Evolutionary conservation across 2,329 filamentous ascomycete genomes (phyloP).

Genomic region (Epichloe amarillans): DNA sequence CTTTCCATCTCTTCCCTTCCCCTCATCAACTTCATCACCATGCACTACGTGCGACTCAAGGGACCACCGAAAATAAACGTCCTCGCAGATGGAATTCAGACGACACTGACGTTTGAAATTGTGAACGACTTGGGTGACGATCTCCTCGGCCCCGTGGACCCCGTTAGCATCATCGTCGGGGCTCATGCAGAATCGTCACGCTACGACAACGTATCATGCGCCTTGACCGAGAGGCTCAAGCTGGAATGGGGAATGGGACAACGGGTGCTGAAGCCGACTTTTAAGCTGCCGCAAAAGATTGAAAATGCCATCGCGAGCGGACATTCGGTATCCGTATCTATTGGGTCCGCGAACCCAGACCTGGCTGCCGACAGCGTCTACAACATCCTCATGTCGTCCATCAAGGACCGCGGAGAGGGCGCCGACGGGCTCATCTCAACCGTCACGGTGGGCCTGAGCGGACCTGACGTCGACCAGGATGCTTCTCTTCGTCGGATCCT

Average conservation of each 20-base stretch:
- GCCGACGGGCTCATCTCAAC: slow-evolving; percentile 29
- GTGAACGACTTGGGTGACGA: slow-evolving; percentile 45
- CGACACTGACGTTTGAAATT: slow-evolving; percentile 38
- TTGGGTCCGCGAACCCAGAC: slow-evolving; percentile 13
- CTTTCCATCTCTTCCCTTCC: background rate
- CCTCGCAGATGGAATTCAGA: slow-evolving; percentile 12
- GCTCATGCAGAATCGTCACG: slow-evolving; percentile 13
- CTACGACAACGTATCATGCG: slow-evolving; percentile 12
- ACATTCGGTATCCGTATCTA: slow-evolving; percentile 15
- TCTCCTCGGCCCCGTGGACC: slow-evolving; percentile 31
- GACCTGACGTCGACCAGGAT: slow-evolving; percentile 11
- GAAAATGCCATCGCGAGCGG: slow-evolving; percentile 14
- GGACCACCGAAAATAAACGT: slow-evolving; percentile 29
- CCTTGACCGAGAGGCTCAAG: slow-evolving; percentile 14
- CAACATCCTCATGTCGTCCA: slow-evolving; percentile 14
- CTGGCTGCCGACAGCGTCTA: slow-evolving; percentile 15
- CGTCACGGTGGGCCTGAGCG: slow-evolving; percentile 24
- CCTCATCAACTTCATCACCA: slow-evolving; percentile 14
- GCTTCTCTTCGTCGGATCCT: slow-evolving; percentile 18
- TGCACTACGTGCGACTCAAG: slow-evolving; percentile 46
- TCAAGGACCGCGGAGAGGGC: slow-evolving; percentile 10
- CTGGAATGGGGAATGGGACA: slow-evolving; percentile 22
- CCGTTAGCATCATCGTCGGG: slow-evolving; percentile 29
- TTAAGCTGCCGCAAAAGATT: slow-evolving; percentile 16
- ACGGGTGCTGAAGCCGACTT: slow-evolving; percentile 25